phyloP scores from a whole-genome alignment of 768 basidiomycete genomes.

The Mycena rosella region DNA sequence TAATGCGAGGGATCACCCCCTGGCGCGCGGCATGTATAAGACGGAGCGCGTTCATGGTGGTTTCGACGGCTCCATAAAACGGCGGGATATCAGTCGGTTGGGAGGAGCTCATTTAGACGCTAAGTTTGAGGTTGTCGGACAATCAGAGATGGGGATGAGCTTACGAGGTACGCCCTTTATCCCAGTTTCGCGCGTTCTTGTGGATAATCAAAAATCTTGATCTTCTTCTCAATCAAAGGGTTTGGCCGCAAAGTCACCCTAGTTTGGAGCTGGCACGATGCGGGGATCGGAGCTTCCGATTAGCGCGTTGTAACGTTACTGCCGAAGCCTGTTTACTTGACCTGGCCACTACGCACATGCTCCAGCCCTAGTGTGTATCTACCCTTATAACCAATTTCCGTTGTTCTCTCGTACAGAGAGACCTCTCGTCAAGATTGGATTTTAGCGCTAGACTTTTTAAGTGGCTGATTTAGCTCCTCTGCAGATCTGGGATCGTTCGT shows the following conservation, averaged over 20 bases:
- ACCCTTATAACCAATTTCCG: conserved; percentile 30
- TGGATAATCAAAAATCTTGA: conserved; percentile 54
- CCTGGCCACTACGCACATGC: conserved; percentile 45
- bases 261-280: conserved; percentile 46
- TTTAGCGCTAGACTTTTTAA: conserved; percentile 34
- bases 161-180: conserved; percentile 61
- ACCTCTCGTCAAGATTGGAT: conserved; percentile 31
- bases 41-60: conserved; percentile 84
- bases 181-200: conserved; percentile 52
- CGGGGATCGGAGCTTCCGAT: conserved; percentile 54
- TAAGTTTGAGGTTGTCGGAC: conserved; percentile 72
- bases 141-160: conserved; percentile 57
- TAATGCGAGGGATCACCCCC: conserved; percentile 85
- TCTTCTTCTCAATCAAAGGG: conserved; percentile 45
- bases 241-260: conserved; percentile 52
- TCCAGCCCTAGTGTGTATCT: not conserved
- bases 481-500: conserved; percentile 34
- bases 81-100: conserved; percentile 66
- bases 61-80: conserved; percentile 85
- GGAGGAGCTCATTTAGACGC: conserved; percentile 57
- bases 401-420: conserved; percentile 32
- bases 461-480: conserved; percentile 26
- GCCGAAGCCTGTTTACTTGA: conserved; percentile 56
- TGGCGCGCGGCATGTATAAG: conserved; percentile 86
- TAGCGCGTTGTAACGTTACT: conserved; percentile 54